Conservation (phyloP, 345 rosid genomes). For the Cardamine resedifolia region DNA sequence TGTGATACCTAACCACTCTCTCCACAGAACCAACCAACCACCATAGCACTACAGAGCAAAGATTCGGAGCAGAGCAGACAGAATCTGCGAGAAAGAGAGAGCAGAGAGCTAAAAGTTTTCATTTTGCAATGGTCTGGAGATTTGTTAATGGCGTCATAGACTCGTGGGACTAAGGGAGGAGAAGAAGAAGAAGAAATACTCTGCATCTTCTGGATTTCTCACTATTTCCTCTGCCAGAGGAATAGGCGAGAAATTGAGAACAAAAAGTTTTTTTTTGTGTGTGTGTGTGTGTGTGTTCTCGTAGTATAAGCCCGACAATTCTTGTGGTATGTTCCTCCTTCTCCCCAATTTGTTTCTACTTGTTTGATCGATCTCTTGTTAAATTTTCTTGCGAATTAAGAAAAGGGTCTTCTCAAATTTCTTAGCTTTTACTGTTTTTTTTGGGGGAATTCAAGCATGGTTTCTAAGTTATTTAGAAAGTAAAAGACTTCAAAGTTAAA, state of each 20-base stretch:
- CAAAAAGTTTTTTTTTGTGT: no score
- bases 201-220: slow-evolving; percentile 39
- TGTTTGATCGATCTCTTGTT: slow-evolving; percentile 12
- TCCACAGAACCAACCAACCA: neutral
- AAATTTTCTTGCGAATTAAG: slow-evolving; percentile 30
- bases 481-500: slow-evolving; percentile 14
- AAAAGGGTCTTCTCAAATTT: slow-evolving; percentile 42
- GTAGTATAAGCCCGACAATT: slow-evolving; percentile 9
- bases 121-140: slow-evolving; percentile 52
- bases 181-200: slow-evolving; percentile 34
- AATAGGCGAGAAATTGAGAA: slow-evolving; percentile 23
- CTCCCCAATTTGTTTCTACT: neutral
- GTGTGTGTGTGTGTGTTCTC: no score
- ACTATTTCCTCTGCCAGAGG: slow-evolving; percentile 31
- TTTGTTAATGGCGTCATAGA: slow-evolving; percentile 56
- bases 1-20: slow-evolving; percentile 25
- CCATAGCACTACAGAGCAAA: neutral
- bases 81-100: neutral
- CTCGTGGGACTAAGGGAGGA: slow-evolving; percentile 52
- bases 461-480: neutral
- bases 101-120: neutral
- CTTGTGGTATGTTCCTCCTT: slow-evolving; percentile 30
- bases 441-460: neutral
- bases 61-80: slow-evolving; percentile 16
- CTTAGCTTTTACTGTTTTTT: neutral